Evolutionary conservation across 2,329 filamentous ascomycete species (phyloP), one percentile per base, ranked within the genome.

Genomic region (Penicillium hesseltinei): DNA sequence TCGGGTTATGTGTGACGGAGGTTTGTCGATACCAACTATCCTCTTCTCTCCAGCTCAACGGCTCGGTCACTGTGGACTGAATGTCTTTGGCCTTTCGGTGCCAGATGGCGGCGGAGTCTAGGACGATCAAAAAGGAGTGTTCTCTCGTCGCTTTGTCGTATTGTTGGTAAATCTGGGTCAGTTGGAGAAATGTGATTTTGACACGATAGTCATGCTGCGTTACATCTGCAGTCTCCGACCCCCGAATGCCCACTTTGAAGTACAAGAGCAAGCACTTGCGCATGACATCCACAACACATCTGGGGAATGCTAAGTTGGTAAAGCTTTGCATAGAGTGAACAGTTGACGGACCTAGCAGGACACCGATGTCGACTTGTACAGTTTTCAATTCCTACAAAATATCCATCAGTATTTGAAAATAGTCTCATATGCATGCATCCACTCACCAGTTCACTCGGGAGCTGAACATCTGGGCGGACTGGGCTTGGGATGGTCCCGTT

Each of bases 11-110:
- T n/a, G 83, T 78, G 25, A 90, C 81, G 60, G 85, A 81, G 0
- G 86, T 88, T 63, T 88, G 85, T 21, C 88, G 81, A 56, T 79
- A 84, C 86, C 85, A 89, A 0, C 78, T 74, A 61, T 84, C 79
- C 58, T 77, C 76, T 23, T 84, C 81, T 45, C 71, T 78, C 86
- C 86, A 89, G n/a, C 51, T 67, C 15, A 69, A 63, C 48, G 73
- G 67, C 11, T 73, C 67, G 7, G 75, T 69, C 61, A 84, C 80
- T 2, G 78, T 81, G 9, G 62, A 36, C 17, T 65, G 61, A 23
- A 70, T 62, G 39, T 75, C 66, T 39, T 67, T 63, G 19, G 73
- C 61, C 49, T 71, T 76, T 49, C 75, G 74, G 65, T 74, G 80
- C 62, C 78, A 81, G 3, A 75, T 69, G 2, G 81, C 78, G 4